Evolutionary conservation across 331 rosid species (phyloP), one percentile per base, ranked within the genome.

Genomic region (Acacia pycnantha): DNA sequence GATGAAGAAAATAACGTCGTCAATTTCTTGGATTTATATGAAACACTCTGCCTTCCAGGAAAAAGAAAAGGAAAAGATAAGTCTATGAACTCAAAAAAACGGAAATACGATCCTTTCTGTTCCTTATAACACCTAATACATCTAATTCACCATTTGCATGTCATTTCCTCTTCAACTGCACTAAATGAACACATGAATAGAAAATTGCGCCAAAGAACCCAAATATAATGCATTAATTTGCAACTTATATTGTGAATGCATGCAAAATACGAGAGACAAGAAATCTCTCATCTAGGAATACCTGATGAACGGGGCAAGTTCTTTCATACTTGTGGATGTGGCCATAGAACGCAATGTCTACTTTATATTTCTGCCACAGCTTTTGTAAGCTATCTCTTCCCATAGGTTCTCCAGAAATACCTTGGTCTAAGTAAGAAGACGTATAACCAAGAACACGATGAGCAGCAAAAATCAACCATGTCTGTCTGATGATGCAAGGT

Each of bases 281-380:
- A 58, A 58, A 58, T 37, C 66, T 22, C 33, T 58, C 24, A 24
- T 58, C 31, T 3, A 26, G 33, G 66, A 2, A 5, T 83, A 87
- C 90, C 89, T 89, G 84, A 74, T 87, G 87, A 51, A 89, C 27
- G 79, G 90, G 90, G 56, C 90, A 89, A 43, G 90, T 81, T 76
- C 90, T 83, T 82, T 89, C 92, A 19, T 87, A 89, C 84, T 87
- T 81, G 40, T 89, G 92, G 67, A 85, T 78, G n/a, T 87, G 92
- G 26, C 90, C 92, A 59, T 64, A 89, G 48, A 83, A 85, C 61
- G 90, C 90, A 12, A 85, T 79, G 77, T 89, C 92, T 4, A 89
- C 88, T 24, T 59, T 59, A 27, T 61, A 61, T 61, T 61, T 61
- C 67, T 61, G 35, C 67, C 67, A 61, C 18, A 61, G 35, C 35